Percentiles rank a stretch among this genome's conserved stretches.
These are phyloP conservation scores for Tuber indicum DNA, from an alignment of 495 filamentous ascomycete species.

Conservation along the genomic window DNA sequence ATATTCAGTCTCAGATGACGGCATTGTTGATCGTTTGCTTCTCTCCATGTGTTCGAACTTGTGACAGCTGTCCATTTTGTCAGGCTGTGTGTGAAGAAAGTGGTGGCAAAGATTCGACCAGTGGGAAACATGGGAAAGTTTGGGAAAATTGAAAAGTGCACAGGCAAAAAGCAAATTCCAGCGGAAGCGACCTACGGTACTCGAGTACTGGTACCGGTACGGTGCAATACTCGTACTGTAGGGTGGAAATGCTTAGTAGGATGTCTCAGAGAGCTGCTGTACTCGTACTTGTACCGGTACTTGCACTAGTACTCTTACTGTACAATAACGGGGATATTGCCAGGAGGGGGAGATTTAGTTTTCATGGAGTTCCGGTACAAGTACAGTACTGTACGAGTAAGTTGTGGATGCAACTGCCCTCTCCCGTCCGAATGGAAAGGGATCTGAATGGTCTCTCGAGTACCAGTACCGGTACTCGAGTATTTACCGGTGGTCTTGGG, in stretches of 20 bases:
- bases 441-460: conserved; percentile 9
- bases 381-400: background rate
- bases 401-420: background rate
- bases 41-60: background rate
- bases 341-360: conserved; percentile 10
- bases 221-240: no score
- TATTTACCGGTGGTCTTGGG: no score
- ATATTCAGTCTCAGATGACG: background rate
- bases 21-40: background rate
- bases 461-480: no score
- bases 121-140: conserved; percentile 3
- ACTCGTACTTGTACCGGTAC: no score
- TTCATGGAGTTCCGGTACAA: background rate
- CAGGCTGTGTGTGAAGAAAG: background rate
- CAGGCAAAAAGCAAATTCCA: background rate
- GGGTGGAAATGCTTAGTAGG: conserved; percentile 6
- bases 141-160: background rate
- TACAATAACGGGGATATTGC: conserved; percentile 10
- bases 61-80: conserved; percentile 4
- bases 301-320: no score
- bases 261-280: conserved; percentile 16
- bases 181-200: background rate
- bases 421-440: background rate
- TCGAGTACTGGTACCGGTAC: no score
- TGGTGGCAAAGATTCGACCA: background rate